Percentiles rank a stretch among this genome's conserved stretches.
Evolutionary conservation across 2,329 filamentous ascomycete genomes (phyloP).

Genomic region (Penicillium sp.): DNA sequence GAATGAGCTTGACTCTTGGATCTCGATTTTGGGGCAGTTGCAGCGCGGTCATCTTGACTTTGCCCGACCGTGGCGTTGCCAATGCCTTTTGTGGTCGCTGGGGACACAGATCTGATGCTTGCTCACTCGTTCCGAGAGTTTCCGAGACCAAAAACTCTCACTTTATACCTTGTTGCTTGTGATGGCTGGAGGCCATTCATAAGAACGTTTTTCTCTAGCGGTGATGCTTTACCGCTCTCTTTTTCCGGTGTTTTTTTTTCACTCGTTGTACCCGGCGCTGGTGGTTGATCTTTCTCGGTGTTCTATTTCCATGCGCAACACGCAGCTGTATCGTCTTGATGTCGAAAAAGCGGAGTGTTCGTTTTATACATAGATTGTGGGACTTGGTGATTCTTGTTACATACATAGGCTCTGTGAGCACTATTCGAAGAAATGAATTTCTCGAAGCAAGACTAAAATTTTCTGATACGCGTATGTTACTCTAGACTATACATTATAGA

Average conservation of each 20-base stretch:
- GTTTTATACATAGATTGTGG: conserved; percentile 19
- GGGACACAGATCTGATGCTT: not conserved
- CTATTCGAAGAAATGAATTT: conserved; percentile 8
- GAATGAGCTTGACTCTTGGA: conserved; percentile 3
- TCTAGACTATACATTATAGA: not conserved
- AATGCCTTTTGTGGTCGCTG: conserved; percentile 1
- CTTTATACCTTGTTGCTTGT: conserved; percentile 8
- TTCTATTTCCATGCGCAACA: conserved; percentile 22
- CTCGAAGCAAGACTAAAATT: not conserved
- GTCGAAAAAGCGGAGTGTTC: conserved; percentile 15
- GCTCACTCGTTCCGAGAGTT: conserved; percentile 4
- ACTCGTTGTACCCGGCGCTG: conserved; percentile 31
- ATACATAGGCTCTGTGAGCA: conserved; percentile 26
- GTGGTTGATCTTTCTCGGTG: conserved; percentile 32
- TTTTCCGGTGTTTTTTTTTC: conserved; percentile 15
- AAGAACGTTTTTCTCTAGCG: conserved; percentile 11
- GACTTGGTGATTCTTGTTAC: conserved; percentile 15
- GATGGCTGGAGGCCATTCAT: not conserved
- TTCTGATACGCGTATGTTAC: not conserved
- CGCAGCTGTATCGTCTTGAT: conserved; percentile 14
- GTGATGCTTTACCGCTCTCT: conserved; percentile 12
- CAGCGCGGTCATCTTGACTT: conserved; percentile 3
- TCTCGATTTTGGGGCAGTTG: conserved; percentile 11
- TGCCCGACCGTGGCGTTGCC: conserved; percentile 9
- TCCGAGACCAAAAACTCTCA: conserved; percentile 2